Evolutionary conservation across 2,329 filamentous ascomycete genomes (phyloP), one percentile per base, ranked within the genome.

Genomic region (Claviceps sp.): DNA sequence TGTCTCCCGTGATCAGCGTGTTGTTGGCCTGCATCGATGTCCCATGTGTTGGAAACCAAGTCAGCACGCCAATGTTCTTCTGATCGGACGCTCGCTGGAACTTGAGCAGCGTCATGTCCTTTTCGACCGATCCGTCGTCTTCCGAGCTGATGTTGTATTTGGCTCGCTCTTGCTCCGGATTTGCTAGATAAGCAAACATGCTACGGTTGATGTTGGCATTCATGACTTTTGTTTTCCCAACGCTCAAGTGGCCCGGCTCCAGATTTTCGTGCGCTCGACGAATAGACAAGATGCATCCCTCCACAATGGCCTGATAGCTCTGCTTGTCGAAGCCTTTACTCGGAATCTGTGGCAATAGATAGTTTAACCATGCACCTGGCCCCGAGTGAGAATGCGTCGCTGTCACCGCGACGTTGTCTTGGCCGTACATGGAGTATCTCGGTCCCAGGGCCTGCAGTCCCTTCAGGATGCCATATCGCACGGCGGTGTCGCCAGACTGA

Each of bases 1-100:
- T 96, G 65, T 96, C 90, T 29, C 88, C 90, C 2, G 86, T 83
- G 47, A 94, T 81, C 6, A 95, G 74, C 0, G 88, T 95, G 68
- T 95, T 95, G 69, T 95, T 95, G 49, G 86, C 85, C 49, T 88
- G 80, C 73, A 95, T 82, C 1, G 88, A 94, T 0, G 90, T 96
- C 39, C 88, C 88, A 65, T 96, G 90, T 0, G 90, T 88, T 2
- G 90, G 80, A 63, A 91, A 95, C 86, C 89, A 96, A 14, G 87
- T 91, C 55, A 96, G 67, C 3, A 93, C 72, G n/a, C 87, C 89
- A 39, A 88, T 79, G 50, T 82, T 82, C 66, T 85, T 86, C 50
- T 78, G 75, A 60, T 91, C 86, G 1, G 78, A 81, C 2, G 78
- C 77, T 40, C 85, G 76, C 56, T 81, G 79, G 60, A 95, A 89